Conservation (phyloP, 2,329 filamentous ascomycete genomes). For the Diaporthe aspalathi region DNA sequence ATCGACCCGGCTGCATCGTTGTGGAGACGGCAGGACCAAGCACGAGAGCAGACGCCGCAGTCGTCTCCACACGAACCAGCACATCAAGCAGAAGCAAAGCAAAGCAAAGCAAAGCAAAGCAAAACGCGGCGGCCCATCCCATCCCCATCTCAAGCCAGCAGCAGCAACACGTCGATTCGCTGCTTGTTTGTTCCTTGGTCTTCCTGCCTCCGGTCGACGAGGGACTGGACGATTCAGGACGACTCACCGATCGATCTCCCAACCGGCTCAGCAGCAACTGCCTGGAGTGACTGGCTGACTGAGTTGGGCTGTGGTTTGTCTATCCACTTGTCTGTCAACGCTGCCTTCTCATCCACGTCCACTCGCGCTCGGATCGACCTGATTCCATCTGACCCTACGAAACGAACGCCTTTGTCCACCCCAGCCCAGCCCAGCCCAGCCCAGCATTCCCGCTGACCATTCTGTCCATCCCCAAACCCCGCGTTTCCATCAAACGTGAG, state of each 20-base stretch:
- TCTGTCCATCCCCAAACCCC: slow-evolving; percentile 23
- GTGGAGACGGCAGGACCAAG: slow-evolving; percentile 23
- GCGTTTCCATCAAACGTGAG: slow-evolving; percentile 6
- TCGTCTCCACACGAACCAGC: slow-evolving; percentile 23
- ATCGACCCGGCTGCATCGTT: slow-evolving; percentile 21
- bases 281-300: neutral
- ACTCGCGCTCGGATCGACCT: neutral
- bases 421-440: no score
- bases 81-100: neutral
- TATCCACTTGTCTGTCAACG: neutral
- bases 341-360: slow-evolving; percentile 7
- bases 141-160: neutral
- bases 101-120: neutral
- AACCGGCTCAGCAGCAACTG: neutral
- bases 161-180: neutral
- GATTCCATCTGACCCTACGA: neutral
- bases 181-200: neutral
- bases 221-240: neutral
- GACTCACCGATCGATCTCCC: neutral
- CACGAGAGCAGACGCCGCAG: slow-evolving; percentile 10
- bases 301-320: neutral
- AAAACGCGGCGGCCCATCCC: slow-evolving; percentile 1
- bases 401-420: slow-evolving; percentile 6
- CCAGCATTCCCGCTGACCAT: slow-evolving; percentile 5
- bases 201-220: neutral